Evolutionary conservation across 2,329 filamentous ascomycete genomes (phyloP).

Genomic region (Talaromyces sp.): DNA sequence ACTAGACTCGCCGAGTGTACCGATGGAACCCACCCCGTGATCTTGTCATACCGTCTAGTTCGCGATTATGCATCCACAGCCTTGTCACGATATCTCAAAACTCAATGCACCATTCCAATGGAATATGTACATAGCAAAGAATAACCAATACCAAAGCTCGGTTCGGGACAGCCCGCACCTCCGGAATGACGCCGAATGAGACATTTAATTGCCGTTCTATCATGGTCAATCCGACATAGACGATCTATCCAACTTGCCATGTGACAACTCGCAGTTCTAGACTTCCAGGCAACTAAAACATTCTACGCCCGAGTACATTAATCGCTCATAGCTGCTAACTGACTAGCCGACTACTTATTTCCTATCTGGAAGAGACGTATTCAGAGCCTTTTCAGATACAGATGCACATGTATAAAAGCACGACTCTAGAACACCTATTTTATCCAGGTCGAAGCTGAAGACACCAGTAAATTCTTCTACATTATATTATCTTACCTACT

Average conservation of each 20-base stretch:
- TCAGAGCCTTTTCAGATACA: background rate
- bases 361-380: background rate
- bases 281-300: background rate
- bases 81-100: background rate
- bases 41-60: background rate
- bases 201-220: background rate
- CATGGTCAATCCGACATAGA: background rate
- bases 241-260: background rate
- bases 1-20: background rate
- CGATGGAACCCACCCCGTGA: background rate
- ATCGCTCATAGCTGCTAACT: background rate
- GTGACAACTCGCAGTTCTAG: background rate
- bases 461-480: background rate
- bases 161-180: background rate
- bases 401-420: background rate
- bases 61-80: background rate
- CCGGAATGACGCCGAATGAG: background rate
- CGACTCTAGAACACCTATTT: background rate
- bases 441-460: background rate
- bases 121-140: constrained; percentile 3
- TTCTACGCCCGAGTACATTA: background rate
- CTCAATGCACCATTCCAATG: background rate
- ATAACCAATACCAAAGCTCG: background rate
- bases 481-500: background rate
- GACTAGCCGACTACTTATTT: background rate